Base-by-base conservation (phyloP, 1,139 yeast species). In the Entelexis paramagnoliae region DNA sequence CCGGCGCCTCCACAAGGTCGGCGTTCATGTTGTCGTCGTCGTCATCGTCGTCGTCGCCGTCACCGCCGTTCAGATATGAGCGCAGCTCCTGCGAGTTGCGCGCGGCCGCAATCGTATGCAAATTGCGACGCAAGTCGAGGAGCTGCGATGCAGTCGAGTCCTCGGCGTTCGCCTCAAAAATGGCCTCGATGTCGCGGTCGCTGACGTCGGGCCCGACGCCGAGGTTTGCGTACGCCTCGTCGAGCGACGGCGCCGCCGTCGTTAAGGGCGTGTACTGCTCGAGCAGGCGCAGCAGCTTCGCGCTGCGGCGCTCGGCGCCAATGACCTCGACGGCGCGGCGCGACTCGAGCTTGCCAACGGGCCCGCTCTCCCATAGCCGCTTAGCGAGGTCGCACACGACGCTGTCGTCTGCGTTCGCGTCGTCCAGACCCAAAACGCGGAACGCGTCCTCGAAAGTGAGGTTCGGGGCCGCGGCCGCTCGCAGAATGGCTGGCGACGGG, bases 221-320 rank as follows among this genome's bases (percentile, higher is more conserved):
- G 46, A 87, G 67, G 16, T 75, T 73, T 1, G 72, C 73, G 58
- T 83, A 78, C 0, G 96, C 93, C 49, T 78, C 74, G 2, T 38
- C 44, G 11, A 39, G 14, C 9, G 39, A 17, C 22, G 51, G 55
- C 16, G 38, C 26, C 34, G 41, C 20, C 17, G 45, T 17, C 8
- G 49, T 13, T 22, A 33, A n/a, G n/a, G 34, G 30, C 48, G 46
- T 13, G 50, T 44, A 34, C 38, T 47, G 52, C 47, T 66, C 68
- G 43, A 67, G 62, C 20, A 56, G 59, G n/a, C 59, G 55, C 14
- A 63, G 53, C n/a, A 78, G 61, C 8, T 60, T 57, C 49, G 72
- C 57, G 66, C 80, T 69, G 65, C 80, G 65, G 61, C 81, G 65
- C 52, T 68, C 68, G 36, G 76, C 66, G 1, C 86, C 91, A 55